Evolutionary conservation across 805 yeast species (phyloP), one percentile per base, ranked within the genome.

Genomic region (Scheffersomyces spartinae): DNA sequence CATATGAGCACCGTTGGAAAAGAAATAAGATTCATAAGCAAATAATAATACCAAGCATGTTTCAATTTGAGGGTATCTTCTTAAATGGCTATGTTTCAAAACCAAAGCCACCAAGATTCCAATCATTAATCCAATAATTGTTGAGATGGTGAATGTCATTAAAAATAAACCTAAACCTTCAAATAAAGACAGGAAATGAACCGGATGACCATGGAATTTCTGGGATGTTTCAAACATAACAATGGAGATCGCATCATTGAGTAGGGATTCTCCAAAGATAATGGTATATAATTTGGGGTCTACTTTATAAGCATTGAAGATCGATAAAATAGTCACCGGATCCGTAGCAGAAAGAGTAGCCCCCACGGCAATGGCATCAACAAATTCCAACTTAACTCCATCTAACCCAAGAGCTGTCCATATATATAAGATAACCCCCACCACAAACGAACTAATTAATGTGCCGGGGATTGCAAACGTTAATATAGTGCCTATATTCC

Each of bases 161-260:
- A 88, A 50, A 55, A 91, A 91, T 34, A 91, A 66, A 1, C 96
- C 95, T 17, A 84, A 68, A 68, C 98, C 99, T 57, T 84, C 88
- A 49, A 93, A 82, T 24, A 86, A 51, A n/a, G 82, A 74, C 9
- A 80, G 65, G 34, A 83, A 62, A 25, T 72, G 69, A 1, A 88
- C 80, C 3, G 51, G 49, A 38, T 81, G 77, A 23, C 94, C 97
- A 42, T 86, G 93, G 52, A 91, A 84, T 54, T 85, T 83, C 51
- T 85, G 96, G 45, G 96, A 86, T 0, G 99, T 91, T 57, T 91
- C 98, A 58, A 91, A 91, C 94, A 91, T 88, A 40, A 91, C 99
- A 48, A 91, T 91, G 37, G 96, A 85, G 32, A 91, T 93, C 18
- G 99, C 99, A 59, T 91, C 99, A 49, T 91, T 91, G 35, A 91